phyloP scores from a whole-genome alignment of 2,329 filamentous ascomycete species.

The Stachybotrys elegans region DNA sequence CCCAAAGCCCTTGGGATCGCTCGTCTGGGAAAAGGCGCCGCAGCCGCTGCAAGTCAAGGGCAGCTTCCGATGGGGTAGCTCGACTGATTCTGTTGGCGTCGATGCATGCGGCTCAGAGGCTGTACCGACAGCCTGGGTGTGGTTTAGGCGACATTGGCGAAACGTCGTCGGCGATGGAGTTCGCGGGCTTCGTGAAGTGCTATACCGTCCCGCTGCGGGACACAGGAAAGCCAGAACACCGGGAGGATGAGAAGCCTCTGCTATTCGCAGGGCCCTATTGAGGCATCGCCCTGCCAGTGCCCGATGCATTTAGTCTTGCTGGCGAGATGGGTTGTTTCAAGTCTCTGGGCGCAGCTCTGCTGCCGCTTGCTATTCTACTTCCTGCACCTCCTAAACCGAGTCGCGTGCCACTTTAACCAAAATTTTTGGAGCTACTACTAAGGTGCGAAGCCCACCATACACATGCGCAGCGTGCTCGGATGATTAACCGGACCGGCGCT shows the following conservation, averaged over 20 bases:
- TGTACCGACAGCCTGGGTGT: slow-evolving; percentile 15
- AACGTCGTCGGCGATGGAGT: slow-evolving; percentile 10
- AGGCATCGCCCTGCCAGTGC: slow-evolving; percentile 38
- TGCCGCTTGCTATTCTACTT: too few relatives aligned
- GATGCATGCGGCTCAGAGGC: slow-evolving; percentile 1
- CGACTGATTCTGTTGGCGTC: neutral
- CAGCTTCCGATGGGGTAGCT: slow-evolving; percentile 24
- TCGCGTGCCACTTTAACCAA: too few relatives aligned
- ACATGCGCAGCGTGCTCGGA: too few relatives aligned
- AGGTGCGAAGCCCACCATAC: too few relatives aligned
- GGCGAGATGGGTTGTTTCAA: too few relatives aligned
- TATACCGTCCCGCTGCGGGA: slow-evolving; percentile 31
- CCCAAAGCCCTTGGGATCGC: slow-evolving; percentile 44
- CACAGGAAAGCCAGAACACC: slow-evolving; percentile 45
- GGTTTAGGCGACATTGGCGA: slow-evolving; percentile 18
- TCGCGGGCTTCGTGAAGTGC: slow-evolving; percentile 8
- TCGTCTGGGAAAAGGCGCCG: slow-evolving; percentile 58
- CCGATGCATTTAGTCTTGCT: slow-evolving; percentile 47
- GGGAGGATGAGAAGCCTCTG: slow-evolving; percentile 27
- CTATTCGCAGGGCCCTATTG: slow-evolving; percentile 35
- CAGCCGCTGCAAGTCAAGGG: slow-evolving; percentile 60
- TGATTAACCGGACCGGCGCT: slow-evolving; percentile 17
- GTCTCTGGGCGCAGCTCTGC: too few relatives aligned
- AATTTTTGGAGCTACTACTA: too few relatives aligned
- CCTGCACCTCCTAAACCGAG: too few relatives aligned